Conservation (phyloP, 495 filamentous ascomycete species). For the Diplogelasinospora grovesii region DNA sequence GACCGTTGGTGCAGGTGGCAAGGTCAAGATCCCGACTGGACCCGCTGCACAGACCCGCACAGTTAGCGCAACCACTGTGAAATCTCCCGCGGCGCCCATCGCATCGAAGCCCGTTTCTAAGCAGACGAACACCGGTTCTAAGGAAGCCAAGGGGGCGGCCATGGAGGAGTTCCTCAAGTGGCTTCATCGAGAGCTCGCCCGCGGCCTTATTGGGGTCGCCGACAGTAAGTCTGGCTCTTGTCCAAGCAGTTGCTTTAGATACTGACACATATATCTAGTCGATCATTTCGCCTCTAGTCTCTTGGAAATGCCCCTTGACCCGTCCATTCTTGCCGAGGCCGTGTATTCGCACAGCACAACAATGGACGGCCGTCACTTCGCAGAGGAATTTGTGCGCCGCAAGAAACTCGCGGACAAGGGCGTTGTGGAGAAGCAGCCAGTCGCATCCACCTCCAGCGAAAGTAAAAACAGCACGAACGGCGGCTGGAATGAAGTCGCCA, state of each 20-base stretch:
- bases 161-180: constrained; percentile 91
- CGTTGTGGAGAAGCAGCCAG: constrained; percentile 57
- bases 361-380: constrained; percentile 86
- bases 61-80: constrained; percentile 42
- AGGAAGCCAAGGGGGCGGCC: constrained; percentile 49
- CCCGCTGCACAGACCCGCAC: constrained; percentile 52
- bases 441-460: constrained; percentile 40
- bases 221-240: constrained; percentile 34
- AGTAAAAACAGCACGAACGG: constrained; percentile 46
- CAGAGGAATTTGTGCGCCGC: constrained; percentile 87
- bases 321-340: constrained; percentile 76
- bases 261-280: constrained; percentile 39
- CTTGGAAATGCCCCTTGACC: constrained; percentile 65
- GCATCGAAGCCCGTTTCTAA: constrained; percentile 31
- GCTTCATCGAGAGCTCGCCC: constrained; percentile 66
- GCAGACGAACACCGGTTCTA: constrained; percentile 21
- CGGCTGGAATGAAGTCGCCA: constrained; percentile 96
- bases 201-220: constrained; percentile 39
- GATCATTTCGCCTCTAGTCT: constrained; percentile 75
- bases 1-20: constrained; percentile 91
- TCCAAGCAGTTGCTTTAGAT: neutral
- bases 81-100: constrained; percentile 17
- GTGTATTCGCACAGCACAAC: constrained; percentile 80
- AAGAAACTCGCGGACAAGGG: constrained; percentile 89
- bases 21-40: constrained; percentile 66